Evolutionary conservation across 2,329 filamentous ascomycete genomes (phyloP).

Genomic region (Chrysoporthe deuterocubensis): DNA sequence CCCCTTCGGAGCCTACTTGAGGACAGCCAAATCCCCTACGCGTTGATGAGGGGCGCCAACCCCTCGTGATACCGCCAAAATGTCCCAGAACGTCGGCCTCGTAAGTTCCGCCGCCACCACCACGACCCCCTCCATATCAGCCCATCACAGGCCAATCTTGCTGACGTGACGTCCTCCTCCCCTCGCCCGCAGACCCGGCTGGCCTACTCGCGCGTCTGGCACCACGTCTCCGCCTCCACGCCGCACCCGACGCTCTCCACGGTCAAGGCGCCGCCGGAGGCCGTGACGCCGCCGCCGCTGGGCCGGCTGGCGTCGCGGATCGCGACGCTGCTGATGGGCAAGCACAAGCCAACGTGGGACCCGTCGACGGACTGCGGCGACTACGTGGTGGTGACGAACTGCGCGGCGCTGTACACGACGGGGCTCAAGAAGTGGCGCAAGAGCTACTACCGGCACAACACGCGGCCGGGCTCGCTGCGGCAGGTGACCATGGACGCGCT

Average conservation of each 20-base stretch:
- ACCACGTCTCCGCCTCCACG: slow-evolving; percentile 75
- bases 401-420: slow-evolving; percentile 82
- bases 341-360: slow-evolving; percentile 98
- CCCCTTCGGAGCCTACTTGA: background rate
- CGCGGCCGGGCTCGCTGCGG: slow-evolving; percentile 83
- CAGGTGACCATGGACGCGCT: slow-evolving; percentile 92
- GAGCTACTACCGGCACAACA: slow-evolving; percentile 93
- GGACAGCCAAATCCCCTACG: slow-evolving; percentile 2
- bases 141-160: background rate
- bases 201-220: slow-evolving; percentile 96
- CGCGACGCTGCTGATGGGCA: slow-evolving; percentile 90
- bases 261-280: slow-evolving; percentile 53
- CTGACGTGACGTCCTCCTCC: slow-evolving; percentile 11
- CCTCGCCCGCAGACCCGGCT: slow-evolving; percentile 73
- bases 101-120: slow-evolving; percentile 51
- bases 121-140: slow-evolving; percentile 14
- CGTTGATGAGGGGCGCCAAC: slow-evolving; percentile 38
- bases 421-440: slow-evolving; percentile 94
- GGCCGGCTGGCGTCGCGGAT: slow-evolving; percentile 89
- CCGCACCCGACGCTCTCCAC: slow-evolving; percentile 63
- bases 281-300: slow-evolving; percentile 74
- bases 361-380: slow-evolving; percentile 98
- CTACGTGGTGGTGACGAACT: slow-evolving; percentile 94
- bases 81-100: slow-evolving; percentile 81
- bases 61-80: slow-evolving; percentile 46